Base-by-base conservation (phyloP, 257 asterid genomes). In the Cynanchum wilfordii region DNA sequence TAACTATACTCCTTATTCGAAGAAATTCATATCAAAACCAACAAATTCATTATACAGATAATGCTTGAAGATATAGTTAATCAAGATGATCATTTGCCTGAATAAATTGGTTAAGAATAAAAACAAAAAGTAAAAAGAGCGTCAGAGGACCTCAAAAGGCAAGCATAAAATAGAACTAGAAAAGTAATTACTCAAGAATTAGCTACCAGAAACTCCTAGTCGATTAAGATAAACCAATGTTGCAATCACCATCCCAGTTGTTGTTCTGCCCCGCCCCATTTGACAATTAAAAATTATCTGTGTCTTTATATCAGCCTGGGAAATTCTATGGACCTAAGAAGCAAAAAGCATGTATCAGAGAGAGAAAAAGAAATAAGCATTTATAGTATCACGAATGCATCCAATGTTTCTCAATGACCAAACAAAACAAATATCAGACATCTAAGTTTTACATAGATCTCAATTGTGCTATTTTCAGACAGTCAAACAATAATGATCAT, bases 221-320 rank as follows among this genome's bases (percentile, higher is more conserved):
- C 98, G 97, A 79, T 85, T 89, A 71, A 93, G 86, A 86, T 88
- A 88, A 78, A 89, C 84, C 82, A 91, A 78, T 60, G 97, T 93
- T 10, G 98, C 97, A 69, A 93, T 91, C 91, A 93, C 98, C 98
- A 93, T 93, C 77, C 98, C 97, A 33, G 98, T 93, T 57, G 98
- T 93, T 54, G 98, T 93, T 73, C 98, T 85, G 75, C 98, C 98
- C 49, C 98, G 97, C 40, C 98, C 98, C 98, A 93, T 93, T 87
- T 93, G 98, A 81, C 98, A 89, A 82, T 93, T 93, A 80, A 93
- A 93, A 60, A 93, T 74, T 73, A 91, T 86, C 86, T 91, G 89
- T 44, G 97, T 89, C 79, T 79, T 85, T 80, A 91, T 75, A 83
- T 87, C 84, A 63, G 97, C 96, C 84, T 88, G 96, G 79, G 91